Evolutionary conservation across 2,329 filamentous ascomycete species (phyloP), one percentile per base, ranked within the genome.

Genomic region (Paracamarosporium sp.): DNA sequence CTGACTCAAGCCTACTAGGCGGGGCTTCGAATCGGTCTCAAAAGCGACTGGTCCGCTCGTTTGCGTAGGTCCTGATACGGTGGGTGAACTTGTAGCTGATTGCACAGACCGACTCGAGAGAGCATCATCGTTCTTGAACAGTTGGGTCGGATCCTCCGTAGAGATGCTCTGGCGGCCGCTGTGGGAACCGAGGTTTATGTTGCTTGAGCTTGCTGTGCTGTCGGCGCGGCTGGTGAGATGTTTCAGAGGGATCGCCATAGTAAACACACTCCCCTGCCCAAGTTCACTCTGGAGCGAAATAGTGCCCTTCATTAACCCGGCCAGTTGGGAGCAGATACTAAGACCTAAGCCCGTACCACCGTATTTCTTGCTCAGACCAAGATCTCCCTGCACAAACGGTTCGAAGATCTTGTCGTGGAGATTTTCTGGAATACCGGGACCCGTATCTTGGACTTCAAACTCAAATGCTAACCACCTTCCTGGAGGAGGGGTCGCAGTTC

Each of bases 381-480:
- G 80, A 71, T 97, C 93, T n/a, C 91, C 93, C 76, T 97, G 93
- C 0, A 97, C 91, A 70, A 97, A 97, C 0, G 93, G 93, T 74
- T 97, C 93, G 72, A 97, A 97, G 9, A 97, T 92, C 64, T 89
- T 89, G 55, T 91, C 82, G 66, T 93, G 92, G 75, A 96, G 86
- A 62, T 89, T 80, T 6, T 88, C 85, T 0, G 92, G 87, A 55
- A 97, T 96, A 27, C 93, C 93, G 0, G 92, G 93, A 0, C 93
- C 93, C 0, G 89, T 94, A 65, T 97, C 93, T 71, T 92, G 85
- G 0, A 97, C 92, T 71, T 96, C 90, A 59, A 97, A 96, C 69
- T 96, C 90, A 66, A 96, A 96, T 9, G 87, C 72, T 53, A 91
- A 85, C n/a, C 85, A 84, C 70, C 85, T 88, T 12, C 89, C 86